A percentile compares a stretch with the other conserved stretches of the same genome.
phyloP scores from a whole-genome alignment of 192 early-diverging fungal species.

The Paraglomus brasilianum region DNA sequence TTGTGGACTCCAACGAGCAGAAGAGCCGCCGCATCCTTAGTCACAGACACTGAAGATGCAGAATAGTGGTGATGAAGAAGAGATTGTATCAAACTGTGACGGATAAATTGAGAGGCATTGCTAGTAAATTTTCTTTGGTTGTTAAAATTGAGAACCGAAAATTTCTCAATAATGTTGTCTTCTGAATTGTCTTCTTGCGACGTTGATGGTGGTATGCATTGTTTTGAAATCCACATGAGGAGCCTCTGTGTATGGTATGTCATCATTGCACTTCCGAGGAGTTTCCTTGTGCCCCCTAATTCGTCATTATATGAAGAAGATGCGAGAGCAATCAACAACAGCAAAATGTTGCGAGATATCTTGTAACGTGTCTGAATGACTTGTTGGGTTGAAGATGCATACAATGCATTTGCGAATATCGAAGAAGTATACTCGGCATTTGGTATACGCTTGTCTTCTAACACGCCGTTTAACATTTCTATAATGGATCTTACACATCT shows the following conservation, averaged over 20 bases:
- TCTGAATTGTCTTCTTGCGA: neutral
- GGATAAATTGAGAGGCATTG: neutral
- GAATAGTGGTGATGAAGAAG: neutral
- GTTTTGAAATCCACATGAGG: neutral
- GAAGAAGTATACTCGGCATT: no score
- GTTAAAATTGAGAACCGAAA: neutral
- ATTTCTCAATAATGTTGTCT: neutral
- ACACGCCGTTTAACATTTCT: no score
- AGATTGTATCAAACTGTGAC: neutral
- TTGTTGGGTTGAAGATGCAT: neutral
- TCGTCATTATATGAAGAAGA: no score
- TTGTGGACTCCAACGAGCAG: neutral
- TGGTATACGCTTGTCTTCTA: no score
- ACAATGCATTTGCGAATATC: neutral
- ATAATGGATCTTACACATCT: no score
- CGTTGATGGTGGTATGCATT: neutral
- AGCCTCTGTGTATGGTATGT: neutral
- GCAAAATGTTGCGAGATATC: neutral
- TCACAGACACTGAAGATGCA: neutral
- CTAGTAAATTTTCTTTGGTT: neutral
- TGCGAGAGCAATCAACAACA: neutral
- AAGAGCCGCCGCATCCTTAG: neutral
- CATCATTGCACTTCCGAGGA: neutral
- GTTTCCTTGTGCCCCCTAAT: no score
- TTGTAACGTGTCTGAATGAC: neutral